Evolutionary conservation across 2,329 filamentous ascomycete species (phyloP), one percentile per base, ranked within the genome.

Genomic region (Boeremia lycopersici): DNA sequence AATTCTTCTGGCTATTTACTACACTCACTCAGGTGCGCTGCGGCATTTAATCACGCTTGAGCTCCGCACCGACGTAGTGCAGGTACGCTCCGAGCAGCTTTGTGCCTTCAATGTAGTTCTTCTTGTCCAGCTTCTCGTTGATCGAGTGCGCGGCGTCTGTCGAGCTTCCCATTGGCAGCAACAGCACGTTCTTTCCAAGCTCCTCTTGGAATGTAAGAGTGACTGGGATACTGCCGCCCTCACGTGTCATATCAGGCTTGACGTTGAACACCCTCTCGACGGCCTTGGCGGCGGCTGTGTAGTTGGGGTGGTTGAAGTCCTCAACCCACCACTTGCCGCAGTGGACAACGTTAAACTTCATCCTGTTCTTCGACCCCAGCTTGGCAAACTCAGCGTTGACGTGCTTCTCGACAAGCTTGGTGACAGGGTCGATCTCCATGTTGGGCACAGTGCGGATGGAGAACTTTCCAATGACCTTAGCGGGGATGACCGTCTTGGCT

Each of bases 321-420:
- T 96, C 92, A 42, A 96, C 92, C 95, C 95, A 99, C 95, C 95
- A 99, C 80, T 97, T 97, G 66, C 95, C 95, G 56, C 87, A 88
- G 81, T 99, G 95, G 78, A 93, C 88, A 54, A 93, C 83, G 72
- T 83, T 87, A 48, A 92, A 87, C 68, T 90, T 90, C 72, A 96
- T 77, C 13, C 83, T 92, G 82, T 99, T 99, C 84, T 99, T 99
- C 78, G 89, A 95, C 63, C 86, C 85, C 30, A 98, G 84, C 78
- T 92, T 91, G 67, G 89, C 88, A 75, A 96, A 97, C 64, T 90
- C 86, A 62, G 89, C 87, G 72, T 93, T 84, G 61, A 98, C 84
- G 75, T 93, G 89, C 75, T 90, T 88, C 80, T 86, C 89, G 38
- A 99, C 93, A 39, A 89, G 83, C 72, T 87, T 84, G 79, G 96